Conservation (phyloP, 192 early-diverging fungal genomes). For the Backusella tarrabulga region DNA sequence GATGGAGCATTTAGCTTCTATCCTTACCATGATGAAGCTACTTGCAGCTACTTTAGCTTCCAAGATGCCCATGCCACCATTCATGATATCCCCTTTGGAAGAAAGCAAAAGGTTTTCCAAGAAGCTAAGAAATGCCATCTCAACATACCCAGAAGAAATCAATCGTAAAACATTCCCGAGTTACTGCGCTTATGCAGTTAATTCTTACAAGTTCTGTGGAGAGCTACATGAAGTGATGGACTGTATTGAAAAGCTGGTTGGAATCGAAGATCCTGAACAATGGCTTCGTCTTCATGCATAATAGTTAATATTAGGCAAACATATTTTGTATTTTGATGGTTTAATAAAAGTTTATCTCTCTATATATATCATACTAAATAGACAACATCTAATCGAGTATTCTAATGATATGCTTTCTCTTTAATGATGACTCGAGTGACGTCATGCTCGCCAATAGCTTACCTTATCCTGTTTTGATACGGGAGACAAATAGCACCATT, state of each 20-base stretch:
- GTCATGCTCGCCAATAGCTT: too few relatives aligned
- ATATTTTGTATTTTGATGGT: neutral
- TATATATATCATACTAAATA: neutral
- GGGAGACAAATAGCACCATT: too few relatives aligned
- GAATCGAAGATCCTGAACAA: constrained; percentile 21
- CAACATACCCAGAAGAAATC: neutral
- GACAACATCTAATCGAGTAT: neutral
- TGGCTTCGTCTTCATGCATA: constrained; percentile 11
- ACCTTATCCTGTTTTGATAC: too few relatives aligned
- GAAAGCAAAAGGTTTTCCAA: constrained; percentile 3
- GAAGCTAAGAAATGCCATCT: neutral
- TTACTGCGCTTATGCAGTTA: constrained; percentile 21
- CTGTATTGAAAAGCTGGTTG: constrained; percentile 14
- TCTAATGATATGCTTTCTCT: neutral
- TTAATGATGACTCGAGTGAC: too few relatives aligned
- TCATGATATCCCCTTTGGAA: constrained; percentile 19
- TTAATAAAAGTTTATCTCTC: neutral
- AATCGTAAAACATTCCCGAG: neutral
- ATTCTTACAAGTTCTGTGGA: constrained; percentile 12
- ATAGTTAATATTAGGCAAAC: neutral
- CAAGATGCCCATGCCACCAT: constrained; percentile 27
- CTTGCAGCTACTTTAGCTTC: constrained; percentile 24
- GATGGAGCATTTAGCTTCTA: constrained; percentile 10
- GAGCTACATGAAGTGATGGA: constrained; percentile 25
- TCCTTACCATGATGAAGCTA: constrained; percentile 30